Conservation (phyloP, 2,329 filamentous ascomycete species). For the Xylaria sp. region DNA sequence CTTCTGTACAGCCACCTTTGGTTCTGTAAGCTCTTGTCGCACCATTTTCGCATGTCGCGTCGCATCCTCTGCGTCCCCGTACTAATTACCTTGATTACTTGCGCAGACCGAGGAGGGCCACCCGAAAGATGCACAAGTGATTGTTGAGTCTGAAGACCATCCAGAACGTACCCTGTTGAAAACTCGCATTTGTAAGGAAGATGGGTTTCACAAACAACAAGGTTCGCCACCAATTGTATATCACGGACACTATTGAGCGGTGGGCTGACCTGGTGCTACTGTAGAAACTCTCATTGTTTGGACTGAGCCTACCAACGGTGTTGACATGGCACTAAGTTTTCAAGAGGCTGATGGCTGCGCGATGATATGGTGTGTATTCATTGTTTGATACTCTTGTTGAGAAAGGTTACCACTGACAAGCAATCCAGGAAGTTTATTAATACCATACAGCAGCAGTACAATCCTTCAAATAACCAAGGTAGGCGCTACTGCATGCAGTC, state of each 20-base stretch:
- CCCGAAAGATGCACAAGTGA: slow-evolving; percentile 82
- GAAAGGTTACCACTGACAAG: slow-evolving; percentile 36
- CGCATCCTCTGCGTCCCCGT: slow-evolving; percentile 4
- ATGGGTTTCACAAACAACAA: slow-evolving; percentile 98
- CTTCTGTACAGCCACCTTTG: slow-evolving; percentile 82
- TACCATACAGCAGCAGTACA: slow-evolving; percentile 78
- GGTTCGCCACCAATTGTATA: slow-evolving; percentile 58
- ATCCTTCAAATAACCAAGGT: slow-evolving; percentile 67
- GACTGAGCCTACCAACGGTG: slow-evolving; percentile 82
- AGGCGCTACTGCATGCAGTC: slow-evolving; percentile 36
- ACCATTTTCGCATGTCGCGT: slow-evolving; percentile 5
- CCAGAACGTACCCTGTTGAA: slow-evolving; percentile 83
- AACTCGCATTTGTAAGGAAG: slow-evolving; percentile 88
- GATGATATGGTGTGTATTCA: slow-evolving; percentile 75
- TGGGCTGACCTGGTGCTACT: slow-evolving; percentile 20
- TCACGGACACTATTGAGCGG: neutral
- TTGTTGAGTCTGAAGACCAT: slow-evolving; percentile 93
- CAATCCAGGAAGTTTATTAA: slow-evolving; percentile 83
- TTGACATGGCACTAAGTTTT: slow-evolving; percentile 98
- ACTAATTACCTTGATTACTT: slow-evolving; percentile 23
- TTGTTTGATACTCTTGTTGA: neutral
- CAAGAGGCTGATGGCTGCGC: slow-evolving; percentile 96
- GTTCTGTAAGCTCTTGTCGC: slow-evolving; percentile 64
- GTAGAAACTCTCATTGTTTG: slow-evolving; percentile 96
- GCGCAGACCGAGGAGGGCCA: slow-evolving; percentile 60